Evolutionary conservation across 306 rosid genomes (phyloP), one percentile per base, ranked within the genome.

Genomic region (Purshia tridentata): DNA sequence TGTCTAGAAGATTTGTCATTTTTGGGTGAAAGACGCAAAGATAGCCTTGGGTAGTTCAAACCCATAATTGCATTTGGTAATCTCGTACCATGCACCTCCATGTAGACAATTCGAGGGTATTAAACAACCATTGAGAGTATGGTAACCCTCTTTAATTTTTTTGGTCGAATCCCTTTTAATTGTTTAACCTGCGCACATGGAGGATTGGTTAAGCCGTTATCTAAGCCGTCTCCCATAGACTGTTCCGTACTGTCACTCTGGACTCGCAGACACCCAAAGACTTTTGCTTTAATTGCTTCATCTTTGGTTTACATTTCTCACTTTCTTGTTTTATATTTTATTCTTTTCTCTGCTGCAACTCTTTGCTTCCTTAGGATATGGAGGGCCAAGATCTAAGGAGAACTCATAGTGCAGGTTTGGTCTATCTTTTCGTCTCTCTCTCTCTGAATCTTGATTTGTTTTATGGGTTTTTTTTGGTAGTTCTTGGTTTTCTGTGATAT

Each of bases 361-460:
- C 41, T 64, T 10, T 7, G 4, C 46, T 11, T 49, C 12, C 67
- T 11, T 15, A 10, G 6, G 57, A 70, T 7, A 83, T 83, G 86
- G 86, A 83, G 19, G 39, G 7, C 45, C 72, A 72, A 67, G 81
- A 72, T 76, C 86, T 58, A 7, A 60, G 46, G 11, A 69, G 64
- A 67, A 41, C 47, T 20, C 78, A 66, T 6, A 42, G 61, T 7
- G 22, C 73, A 51, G 84, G 81, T 76, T 52, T 15, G 13, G 12
- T 40, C 39, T 4, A 62, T 37, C 45, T 71, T 29, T 6, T 53
- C 41, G 13, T 19, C 6, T 44, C 37, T 35, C 29, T 70, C 8
- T 37, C 44, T 40, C 50, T 8, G 10, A 13, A 41, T 16, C 45
- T 11, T 46, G 39, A 37, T 39, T 12, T 14, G 15, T 56, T 40